Percentiles rank a stretch among this genome's conserved stretches.
Evolutionary conservation across 202 grass and related monocot species (phyloP).

Genomic region (Elaeis oleifera): DNA sequence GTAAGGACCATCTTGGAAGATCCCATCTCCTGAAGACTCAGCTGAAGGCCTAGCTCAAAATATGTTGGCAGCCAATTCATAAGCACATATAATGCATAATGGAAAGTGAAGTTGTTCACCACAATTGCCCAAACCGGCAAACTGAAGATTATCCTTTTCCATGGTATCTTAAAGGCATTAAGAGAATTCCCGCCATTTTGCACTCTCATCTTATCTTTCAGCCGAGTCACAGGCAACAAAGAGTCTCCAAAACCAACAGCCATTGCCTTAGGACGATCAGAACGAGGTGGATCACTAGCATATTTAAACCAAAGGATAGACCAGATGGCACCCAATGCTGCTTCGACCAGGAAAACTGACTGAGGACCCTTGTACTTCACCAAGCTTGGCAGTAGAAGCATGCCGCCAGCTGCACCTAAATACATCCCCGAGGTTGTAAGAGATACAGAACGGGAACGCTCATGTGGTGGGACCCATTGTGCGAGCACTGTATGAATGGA

Average conservation of each 20-base stretch:
- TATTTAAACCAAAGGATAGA: conserved; percentile 82
- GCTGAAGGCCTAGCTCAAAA: conserved; percentile 65
- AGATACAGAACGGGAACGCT: conserved; percentile 85
- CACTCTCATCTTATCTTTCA: conserved; percentile 59
- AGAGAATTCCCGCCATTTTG: conserved; percentile 36
- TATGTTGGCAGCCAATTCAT: conserved; percentile 99
- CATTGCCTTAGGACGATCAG: conserved; percentile 43
- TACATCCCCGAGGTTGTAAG: conserved; percentile 97
- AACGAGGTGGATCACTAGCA: conserved; percentile 60
- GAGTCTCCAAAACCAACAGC: conserved; percentile 11
- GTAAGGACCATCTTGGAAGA: conserved; percentile 93
- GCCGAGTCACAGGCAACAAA: conserved; percentile 47
- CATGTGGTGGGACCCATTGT: conserved; percentile 84
- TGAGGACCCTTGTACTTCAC: conserved; percentile 60
- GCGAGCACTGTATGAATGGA: conserved; percentile 91
- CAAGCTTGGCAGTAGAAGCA: conserved; percentile 68
- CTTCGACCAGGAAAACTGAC: conserved; percentile 76
- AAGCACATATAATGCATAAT: conserved; percentile 92
- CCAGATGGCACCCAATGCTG: conserved; percentile 65
- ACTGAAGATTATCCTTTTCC: conserved; percentile 77
- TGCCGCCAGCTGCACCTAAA: conserved; percentile 81
- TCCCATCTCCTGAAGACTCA: conserved; percentile 91
- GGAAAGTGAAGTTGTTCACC: conserved; percentile 95
- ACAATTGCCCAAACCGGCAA: conserved; percentile 90
- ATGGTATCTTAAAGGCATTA: conserved; percentile 59